phyloP scores from a whole-genome alignment of 2,329 filamentous ascomycete genomes.

The Pseudohalonectria lignicola region DNA sequence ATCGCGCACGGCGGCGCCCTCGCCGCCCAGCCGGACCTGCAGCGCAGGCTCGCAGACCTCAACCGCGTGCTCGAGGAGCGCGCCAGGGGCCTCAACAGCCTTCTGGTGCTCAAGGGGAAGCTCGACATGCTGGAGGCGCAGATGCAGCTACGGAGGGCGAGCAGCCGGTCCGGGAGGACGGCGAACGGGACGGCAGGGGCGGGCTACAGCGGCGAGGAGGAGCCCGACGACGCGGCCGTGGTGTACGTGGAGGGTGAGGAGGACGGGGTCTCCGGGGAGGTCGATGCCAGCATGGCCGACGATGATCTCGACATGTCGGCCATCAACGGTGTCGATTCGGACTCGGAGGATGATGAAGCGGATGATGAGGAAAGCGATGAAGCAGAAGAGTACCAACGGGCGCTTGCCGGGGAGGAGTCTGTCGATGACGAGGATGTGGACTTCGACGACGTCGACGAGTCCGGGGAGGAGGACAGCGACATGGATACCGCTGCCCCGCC shows the following conservation, averaged over 20 bases:
- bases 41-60: slow-evolving; percentile 66
- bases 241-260: slow-evolving; percentile 3
- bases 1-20: slow-evolving; percentile 87
- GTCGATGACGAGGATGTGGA: slow-evolving; percentile 22
- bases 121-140: slow-evolving; percentile 90
- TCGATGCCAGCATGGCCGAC: slow-evolving; percentile 7
- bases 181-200: slow-evolving; percentile 24
- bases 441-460: slow-evolving; percentile 19
- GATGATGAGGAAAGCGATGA: slow-evolving; percentile 8
- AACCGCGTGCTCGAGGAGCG: slow-evolving; percentile 83
- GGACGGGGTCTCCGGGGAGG: slow-evolving; percentile 3
- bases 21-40: slow-evolving; percentile 72
- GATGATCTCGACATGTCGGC: slow-evolving; percentile 7
- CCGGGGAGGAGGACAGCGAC: slow-evolving; percentile 17
- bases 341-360: slow-evolving; percentile 9
- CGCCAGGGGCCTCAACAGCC: slow-evolving; percentile 66
- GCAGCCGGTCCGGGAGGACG: slow-evolving; percentile 17
- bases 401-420: slow-evolving; percentile 11
- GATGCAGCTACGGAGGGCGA: slow-evolving; percentile 58
- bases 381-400: slow-evolving; percentile 10
- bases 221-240: slow-evolving; percentile 8
- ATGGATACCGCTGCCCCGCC: slow-evolving; percentile 18
- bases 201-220: slow-evolving; percentile 27
- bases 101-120: slow-evolving; percentile 87
- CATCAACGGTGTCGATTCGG: slow-evolving; percentile 4